phyloP scores from a whole-genome alignment of 768 basidiomycete genomes.

The Termitomyces sp. region DNA sequence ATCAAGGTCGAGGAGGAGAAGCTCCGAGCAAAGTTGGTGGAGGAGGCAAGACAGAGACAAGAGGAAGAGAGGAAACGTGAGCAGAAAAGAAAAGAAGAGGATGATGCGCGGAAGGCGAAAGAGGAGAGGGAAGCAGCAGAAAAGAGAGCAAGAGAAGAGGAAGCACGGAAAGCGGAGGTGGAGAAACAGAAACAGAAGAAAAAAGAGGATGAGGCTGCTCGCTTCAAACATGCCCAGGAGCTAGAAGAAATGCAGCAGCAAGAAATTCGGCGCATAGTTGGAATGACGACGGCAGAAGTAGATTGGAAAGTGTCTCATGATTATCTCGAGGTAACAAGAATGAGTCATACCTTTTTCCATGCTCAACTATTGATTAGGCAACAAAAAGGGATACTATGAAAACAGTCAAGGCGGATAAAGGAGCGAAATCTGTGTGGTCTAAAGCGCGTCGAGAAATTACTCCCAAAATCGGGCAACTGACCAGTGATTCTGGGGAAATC shows the following conservation, averaged over 20 bases:
- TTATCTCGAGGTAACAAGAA: slow-evolving; percentile 43
- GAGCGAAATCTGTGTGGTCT: slow-evolving; percentile 56
- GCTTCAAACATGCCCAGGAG: slow-evolving; percentile 27
- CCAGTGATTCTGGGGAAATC: slow-evolving; percentile 60
- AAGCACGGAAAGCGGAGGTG: slow-evolving; percentile 26
- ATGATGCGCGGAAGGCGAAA: slow-evolving; percentile 30
- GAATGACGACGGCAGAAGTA: slow-evolving; percentile 48
- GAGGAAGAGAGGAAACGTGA: slow-evolving; percentile 44
- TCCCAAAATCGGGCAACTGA: slow-evolving; percentile 84
- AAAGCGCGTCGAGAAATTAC: slow-evolving; percentile 72
- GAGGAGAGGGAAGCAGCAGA: slow-evolving; percentile 45
- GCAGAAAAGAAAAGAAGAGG: slow-evolving; percentile 39
- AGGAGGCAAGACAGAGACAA: slow-evolving; percentile 45
- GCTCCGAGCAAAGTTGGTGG: slow-evolving; percentile 42
- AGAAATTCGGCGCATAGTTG: slow-evolving; percentile 30
- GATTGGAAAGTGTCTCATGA: slow-evolving; percentile 61
- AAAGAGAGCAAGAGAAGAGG: slow-evolving; percentile 36
- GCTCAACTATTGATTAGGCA: slow-evolving; percentile 27
- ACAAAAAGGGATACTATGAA: slow-evolving; percentile 64
- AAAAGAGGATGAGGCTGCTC: slow-evolving; percentile 24
- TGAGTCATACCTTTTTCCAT: not conserved
- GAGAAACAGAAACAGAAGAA: slow-evolving; percentile 35
- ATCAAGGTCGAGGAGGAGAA: slow-evolving; percentile 64
- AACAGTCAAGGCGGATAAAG: slow-evolving; percentile 52
- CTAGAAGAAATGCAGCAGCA: slow-evolving; percentile 18